These are phyloP conservation scores for Penicillium decumbens DNA, from an alignment of 2,329 filamentous ascomycete species.

Conservation along the genomic window DNA sequence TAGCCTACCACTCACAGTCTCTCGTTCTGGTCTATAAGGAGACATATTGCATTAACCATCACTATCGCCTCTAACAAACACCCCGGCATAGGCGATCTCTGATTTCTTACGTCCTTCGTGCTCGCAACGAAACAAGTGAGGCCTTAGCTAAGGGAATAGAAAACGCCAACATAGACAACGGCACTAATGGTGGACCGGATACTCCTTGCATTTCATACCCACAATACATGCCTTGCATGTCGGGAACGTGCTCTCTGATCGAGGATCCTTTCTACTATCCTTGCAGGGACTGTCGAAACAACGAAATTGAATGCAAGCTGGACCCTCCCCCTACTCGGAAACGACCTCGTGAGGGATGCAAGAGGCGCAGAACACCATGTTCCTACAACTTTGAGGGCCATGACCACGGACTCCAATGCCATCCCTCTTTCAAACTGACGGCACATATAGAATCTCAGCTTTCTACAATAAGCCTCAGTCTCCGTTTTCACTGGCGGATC, in stretches of 20 bases:
- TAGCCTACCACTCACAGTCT: too few species aligned
- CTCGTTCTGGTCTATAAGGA: too few species aligned
- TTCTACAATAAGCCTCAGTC: too few species aligned
- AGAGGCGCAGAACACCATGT: conserved; percentile 23
- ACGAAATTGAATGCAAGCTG: conserved; percentile 34
- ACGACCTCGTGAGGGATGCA: conserved; percentile 34
- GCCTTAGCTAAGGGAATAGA: background rate
- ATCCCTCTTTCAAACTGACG: background rate
- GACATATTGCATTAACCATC: too few species aligned
- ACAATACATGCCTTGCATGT: conserved; percentile 35
- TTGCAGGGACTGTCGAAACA: conserved; percentile 32
- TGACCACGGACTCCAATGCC: conserved; percentile 28
- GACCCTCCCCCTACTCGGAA: conserved; percentile 32
- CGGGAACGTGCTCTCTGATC: conserved; percentile 32
- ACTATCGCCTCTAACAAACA: too few species aligned
- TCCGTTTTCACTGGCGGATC: too few species aligned
- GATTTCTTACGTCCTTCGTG: background rate
- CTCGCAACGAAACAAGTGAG: background rate
- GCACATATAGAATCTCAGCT: too few species aligned
- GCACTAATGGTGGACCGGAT: background rate
- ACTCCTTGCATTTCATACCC: background rate
- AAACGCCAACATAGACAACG: too few species aligned
- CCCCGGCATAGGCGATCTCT: too few species aligned
- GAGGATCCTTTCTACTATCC: conserved; percentile 34
- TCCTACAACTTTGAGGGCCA: conserved; percentile 31